phyloP scores from a whole-genome alignment of 352 stramenopile genomes.

The Phytophthora constricta region DNA sequence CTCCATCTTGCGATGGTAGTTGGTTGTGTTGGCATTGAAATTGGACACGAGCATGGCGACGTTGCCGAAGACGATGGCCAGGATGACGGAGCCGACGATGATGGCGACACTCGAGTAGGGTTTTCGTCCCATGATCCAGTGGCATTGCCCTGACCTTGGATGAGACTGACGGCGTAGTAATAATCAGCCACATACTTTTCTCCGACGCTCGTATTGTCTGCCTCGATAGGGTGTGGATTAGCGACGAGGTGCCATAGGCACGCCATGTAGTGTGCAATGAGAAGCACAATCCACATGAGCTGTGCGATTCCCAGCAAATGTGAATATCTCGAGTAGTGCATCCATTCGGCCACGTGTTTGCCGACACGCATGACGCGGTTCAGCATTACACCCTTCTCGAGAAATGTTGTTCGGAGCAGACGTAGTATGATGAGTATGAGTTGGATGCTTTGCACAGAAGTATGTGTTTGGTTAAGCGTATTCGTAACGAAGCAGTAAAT shows the following conservation, averaged over 20 bases:
- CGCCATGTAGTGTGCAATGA: conserved; percentile 47
- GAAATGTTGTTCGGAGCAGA: background rate
- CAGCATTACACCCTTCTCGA: conserved; percentile 11
- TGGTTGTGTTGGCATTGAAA: conserved; percentile 45
- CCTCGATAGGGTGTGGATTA: background rate
- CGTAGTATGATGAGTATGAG: conserved; percentile 24
- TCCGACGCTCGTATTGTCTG: background rate
- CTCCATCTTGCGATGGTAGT: conserved; percentile 66
- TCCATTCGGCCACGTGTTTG: conserved; percentile 28
- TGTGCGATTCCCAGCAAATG: conserved; percentile 35
- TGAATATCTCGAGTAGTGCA: conserved; percentile 31
- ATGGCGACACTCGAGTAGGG: conserved; percentile 35
- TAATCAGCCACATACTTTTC: conserved; percentile 40
- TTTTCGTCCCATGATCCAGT: conserved; percentile 21
- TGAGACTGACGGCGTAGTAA: conserved; percentile 32
- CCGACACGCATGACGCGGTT: conserved; percentile 17
- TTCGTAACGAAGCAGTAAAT: background rate
- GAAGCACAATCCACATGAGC: conserved; percentile 35
- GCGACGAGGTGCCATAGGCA: conserved; percentile 41
- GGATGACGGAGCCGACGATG: conserved; percentile 46
- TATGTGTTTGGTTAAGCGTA: background rate
- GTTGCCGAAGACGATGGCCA: conserved; percentile 62
- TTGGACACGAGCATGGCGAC: conserved; percentile 55
- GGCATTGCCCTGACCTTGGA: conserved; percentile 48
- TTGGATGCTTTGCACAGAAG: background rate